phyloP scores from a whole-genome alignment of 73 alveolate genomes.

The Loxodes magnus region DNA sequence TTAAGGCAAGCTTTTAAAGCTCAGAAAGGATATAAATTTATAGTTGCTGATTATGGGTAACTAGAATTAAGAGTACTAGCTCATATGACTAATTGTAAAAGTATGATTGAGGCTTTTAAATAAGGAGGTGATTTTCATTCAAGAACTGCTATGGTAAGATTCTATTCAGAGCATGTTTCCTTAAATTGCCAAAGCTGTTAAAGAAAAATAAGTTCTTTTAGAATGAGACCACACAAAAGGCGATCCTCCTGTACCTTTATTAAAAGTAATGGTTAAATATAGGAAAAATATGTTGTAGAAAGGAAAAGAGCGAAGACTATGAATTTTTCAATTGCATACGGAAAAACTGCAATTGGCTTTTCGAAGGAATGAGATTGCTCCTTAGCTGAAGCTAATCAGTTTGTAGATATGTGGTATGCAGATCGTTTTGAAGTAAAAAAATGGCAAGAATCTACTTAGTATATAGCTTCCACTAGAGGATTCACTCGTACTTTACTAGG shows the following conservation, averaged over 20 bases:
- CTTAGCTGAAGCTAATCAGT: conserved; percentile 58
- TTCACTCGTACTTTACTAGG: conserved; percentile 65
- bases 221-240: conserved; percentile 86
- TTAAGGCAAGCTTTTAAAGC: conserved; percentile 74
- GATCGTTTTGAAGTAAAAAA: conserved; percentile 71
- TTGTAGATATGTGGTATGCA: conserved; percentile 76
- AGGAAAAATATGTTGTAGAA: conserved; percentile 60
- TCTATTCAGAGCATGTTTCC: conserved; percentile 90
- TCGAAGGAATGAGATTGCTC: conserved; percentile 79
- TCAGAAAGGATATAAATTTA: conserved; percentile 52
- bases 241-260: conserved; percentile 70
- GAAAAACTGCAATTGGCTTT: conserved; percentile 81
- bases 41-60: conserved; percentile 94
- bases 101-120: conserved; percentile 85
- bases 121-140: conserved; percentile 75
- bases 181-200: conserved; percentile 56
- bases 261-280: no score
- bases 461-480: conserved; percentile 35
- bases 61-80: conserved; percentile 89
- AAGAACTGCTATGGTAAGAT: conserved; percentile 50
- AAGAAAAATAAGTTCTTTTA: conserved; percentile 55
- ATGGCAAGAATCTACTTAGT: conserved; percentile 53
- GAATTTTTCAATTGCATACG: conserved; percentile 91
- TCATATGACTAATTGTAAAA: conserved; percentile 77
- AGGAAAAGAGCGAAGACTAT: conserved; percentile 86